Evolutionary conservation across 2,329 filamentous ascomycete species (phyloP).

Genomic region (Cladosporium sp.): DNA sequence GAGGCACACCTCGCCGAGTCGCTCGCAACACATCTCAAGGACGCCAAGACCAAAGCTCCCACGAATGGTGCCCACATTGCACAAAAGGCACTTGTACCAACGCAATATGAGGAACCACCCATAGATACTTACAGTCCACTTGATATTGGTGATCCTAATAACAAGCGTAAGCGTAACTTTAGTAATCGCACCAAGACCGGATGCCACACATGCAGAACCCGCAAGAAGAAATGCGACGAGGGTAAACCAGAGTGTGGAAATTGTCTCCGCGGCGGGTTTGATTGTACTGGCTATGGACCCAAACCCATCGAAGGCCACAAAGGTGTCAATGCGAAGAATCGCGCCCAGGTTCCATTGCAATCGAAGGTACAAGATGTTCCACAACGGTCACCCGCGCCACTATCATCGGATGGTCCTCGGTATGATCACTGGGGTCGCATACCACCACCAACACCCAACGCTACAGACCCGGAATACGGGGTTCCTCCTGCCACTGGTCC

Average conservation of each 20-base stretch:
- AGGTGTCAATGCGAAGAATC: constrained; percentile 4
- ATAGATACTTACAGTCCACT: neutral
- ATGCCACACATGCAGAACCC: constrained; percentile 82
- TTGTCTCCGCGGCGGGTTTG: constrained; percentile 82
- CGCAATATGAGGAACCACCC: neutral
- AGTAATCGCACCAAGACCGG: constrained; percentile 95
- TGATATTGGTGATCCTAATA: constrained; percentile 1
- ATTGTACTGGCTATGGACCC: constrained; percentile 80
- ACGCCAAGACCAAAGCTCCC: neutral
- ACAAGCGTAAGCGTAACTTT: constrained; percentile 74
- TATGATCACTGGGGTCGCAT: constrained; percentile 22
- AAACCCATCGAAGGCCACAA: constrained; percentile 19
- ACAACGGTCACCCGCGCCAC: neutral
- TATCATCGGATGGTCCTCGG: neutral
- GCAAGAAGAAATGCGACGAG: constrained; percentile 99
- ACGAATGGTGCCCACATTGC: neutral
- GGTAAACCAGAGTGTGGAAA: constrained; percentile 89
- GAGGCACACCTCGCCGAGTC: constrained; percentile 11
- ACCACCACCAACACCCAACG: neutral
- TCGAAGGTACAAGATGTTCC: constrained; percentile 8
- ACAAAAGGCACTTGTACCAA: neutral
- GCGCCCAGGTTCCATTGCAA: constrained; percentile 16
- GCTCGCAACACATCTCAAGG: constrained; percentile 11
- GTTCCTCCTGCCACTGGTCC: neutral
- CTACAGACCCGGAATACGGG: neutral